phyloP scores from a whole-genome alignment of 1,139 yeast genomes.

The Hyphopichia wangnamkhiaoensis region DNA sequence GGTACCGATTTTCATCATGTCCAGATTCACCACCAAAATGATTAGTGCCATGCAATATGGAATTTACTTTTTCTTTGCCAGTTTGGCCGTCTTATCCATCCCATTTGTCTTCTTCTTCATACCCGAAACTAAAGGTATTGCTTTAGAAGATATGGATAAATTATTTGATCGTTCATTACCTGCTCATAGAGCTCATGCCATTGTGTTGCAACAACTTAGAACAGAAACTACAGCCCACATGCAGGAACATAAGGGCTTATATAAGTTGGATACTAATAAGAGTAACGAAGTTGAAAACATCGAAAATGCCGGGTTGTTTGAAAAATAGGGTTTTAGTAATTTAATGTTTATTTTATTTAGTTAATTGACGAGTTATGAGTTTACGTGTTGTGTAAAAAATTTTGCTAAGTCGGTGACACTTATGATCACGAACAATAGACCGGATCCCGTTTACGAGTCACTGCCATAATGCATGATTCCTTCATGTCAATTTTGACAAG shows the following conservation, averaged over 20 bases:
- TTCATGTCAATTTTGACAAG: too few relatives aligned
- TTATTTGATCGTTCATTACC: slow-evolving; percentile 31
- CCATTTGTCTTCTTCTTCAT: slow-evolving; percentile 39
- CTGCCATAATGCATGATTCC: too few relatives aligned
- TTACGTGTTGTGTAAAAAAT: too few relatives aligned
- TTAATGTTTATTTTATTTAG: too few relatives aligned
- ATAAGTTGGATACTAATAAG: slow-evolving; percentile 20
- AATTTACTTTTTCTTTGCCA: slow-evolving; percentile 43
- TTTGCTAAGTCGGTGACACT: too few relatives aligned
- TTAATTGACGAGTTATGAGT: too few relatives aligned
- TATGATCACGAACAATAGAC: too few relatives aligned
- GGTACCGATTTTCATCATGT: slow-evolving; percentile 46
- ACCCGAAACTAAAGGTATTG: slow-evolving; percentile 44
- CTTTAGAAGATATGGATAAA: slow-evolving; percentile 48
- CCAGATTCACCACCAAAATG: slow-evolving; percentile 39
- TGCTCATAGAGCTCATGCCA: slow-evolving; percentile 29
- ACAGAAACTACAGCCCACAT: slow-evolving; percentile 14
- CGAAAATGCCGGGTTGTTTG: slow-evolving; percentile 10
- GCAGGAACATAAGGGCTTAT: slow-evolving; percentile 16
- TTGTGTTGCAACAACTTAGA: slow-evolving; percentile 23
- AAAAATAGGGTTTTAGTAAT: neutral
- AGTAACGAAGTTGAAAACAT: slow-evolving; percentile 15
- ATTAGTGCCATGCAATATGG: slow-evolving; percentile 41
- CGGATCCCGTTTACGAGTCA: too few relatives aligned
- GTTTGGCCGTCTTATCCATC: slow-evolving; percentile 30